Evolutionary conservation across 2,329 filamentous ascomycete genomes (phyloP).

Genomic region (Botryotinia narcissicola): DNA sequence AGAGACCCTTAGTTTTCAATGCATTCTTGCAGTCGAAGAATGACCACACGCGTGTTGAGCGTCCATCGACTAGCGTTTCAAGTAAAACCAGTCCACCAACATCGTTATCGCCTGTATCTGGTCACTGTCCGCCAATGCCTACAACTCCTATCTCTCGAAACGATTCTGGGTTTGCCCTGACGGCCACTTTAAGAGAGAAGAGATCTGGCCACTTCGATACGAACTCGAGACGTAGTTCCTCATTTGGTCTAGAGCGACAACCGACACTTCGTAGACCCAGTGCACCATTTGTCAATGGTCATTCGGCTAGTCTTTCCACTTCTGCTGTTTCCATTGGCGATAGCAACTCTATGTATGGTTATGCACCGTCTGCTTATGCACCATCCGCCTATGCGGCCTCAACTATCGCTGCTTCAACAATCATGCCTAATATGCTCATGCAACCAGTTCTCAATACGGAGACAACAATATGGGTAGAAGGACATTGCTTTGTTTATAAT

Average conservation of each 20-base stretch:
- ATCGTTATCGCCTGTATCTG: conserved; percentile 73
- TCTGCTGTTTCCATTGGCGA: conserved; percentile 49
- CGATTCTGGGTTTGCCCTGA: conserved; percentile 86
- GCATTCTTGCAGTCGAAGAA: conserved; percentile 77
- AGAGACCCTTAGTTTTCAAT: conserved; percentile 76
- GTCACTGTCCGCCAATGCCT: conserved; percentile 71
- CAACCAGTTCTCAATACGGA: conserved; percentile 78
- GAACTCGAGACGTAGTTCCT: conserved; percentile 84
- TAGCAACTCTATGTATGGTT: conserved; percentile 51
- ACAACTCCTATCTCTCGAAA: conserved; percentile 80
- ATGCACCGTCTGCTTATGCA: conserved; percentile 80
- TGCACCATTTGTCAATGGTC: conserved; percentile 69
- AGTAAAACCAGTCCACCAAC: conserved; percentile 60
- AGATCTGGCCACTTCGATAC: conserved; percentile 82
- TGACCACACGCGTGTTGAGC: conserved; percentile 64
- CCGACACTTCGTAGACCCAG: conserved; percentile 66
- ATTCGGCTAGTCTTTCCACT: conserved; percentile 65
- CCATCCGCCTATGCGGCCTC: conserved; percentile 83
- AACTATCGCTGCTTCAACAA: conserved; percentile 79
- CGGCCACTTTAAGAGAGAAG: conserved; percentile 87
- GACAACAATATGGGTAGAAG: conserved; percentile 79
- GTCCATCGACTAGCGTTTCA: conserved; percentile 73
- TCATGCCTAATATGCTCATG: conserved; percentile 81
- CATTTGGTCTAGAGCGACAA: conserved; percentile 76
- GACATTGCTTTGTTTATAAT: conserved; percentile 73